Conservation (phyloP, 257 asterid species). For the Gynochthodes officinalis region DNA sequence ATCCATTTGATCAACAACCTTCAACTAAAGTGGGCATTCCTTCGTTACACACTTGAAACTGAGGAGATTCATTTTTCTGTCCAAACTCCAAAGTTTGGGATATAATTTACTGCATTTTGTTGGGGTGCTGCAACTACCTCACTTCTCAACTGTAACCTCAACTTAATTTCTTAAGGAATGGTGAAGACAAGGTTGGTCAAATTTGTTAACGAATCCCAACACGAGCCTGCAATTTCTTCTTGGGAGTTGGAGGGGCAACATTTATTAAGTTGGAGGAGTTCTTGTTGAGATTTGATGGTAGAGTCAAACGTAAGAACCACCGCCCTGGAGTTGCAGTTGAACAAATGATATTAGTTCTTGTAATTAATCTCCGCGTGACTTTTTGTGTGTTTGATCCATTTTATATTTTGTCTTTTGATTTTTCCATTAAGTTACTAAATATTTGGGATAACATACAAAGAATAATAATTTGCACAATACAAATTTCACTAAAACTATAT, state of each 20-base stretch:
- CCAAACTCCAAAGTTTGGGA: no score
- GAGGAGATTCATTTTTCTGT: not conserved
- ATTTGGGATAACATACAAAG: no score
- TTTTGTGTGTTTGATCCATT: no score
- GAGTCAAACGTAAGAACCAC: conserved; percentile 6
- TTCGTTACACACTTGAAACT: conserved; percentile 8
- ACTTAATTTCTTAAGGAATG: not conserved
- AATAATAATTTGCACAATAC: no score
- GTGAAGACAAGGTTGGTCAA: conserved; percentile 1
- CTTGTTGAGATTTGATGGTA: not conserved
- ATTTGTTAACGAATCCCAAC: conserved; percentile 11
- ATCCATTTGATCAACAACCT: conserved; percentile 14
- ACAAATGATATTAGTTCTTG: not conserved
- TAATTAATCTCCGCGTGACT: not conserved
- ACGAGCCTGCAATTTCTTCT: not conserved
- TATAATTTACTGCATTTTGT: conserved; percentile 3
- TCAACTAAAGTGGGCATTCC: not conserved
- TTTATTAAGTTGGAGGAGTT: not conserved
- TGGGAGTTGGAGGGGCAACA: not conserved
- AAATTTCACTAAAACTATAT: no score
- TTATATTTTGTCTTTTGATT: no score
- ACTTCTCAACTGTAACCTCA: not conserved
- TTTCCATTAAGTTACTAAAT: no score
- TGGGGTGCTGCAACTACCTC: conserved; percentile 6
- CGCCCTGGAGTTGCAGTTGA: no score